phyloP scores from a whole-genome alignment of 1,284 basidiomycete species.

The Ceratobasidium sp. region DNA sequence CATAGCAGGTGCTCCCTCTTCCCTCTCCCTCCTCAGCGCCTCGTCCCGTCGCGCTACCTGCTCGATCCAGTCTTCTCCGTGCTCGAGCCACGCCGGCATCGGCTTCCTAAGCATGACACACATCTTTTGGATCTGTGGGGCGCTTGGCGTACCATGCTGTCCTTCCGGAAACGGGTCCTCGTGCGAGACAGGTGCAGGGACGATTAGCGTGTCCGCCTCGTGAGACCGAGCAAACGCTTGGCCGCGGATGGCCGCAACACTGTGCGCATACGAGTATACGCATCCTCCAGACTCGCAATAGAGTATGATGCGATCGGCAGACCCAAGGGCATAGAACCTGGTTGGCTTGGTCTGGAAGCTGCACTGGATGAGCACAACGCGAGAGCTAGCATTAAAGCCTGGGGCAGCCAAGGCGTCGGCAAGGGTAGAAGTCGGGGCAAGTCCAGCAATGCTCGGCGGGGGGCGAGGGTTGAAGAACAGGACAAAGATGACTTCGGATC shows the following conservation, averaged over 20 bases:
- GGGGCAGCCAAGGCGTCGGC: constrained; percentile 19
- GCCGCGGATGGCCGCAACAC: constrained; percentile 15
- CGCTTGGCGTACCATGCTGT: constrained; percentile 28
- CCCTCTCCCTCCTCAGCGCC: background rate
- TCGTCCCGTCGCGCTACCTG: constrained; percentile 3
- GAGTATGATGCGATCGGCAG: constrained; percentile 36
- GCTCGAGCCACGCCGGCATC: constrained; percentile 36
- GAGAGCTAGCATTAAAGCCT: constrained; percentile 18
- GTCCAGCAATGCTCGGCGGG: constrained; percentile 9
- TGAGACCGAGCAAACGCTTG: constrained; percentile 30
- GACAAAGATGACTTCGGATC: constrained; percentile 35
- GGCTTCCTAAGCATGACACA: constrained; percentile 21
- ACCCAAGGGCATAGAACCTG: constrained; percentile 41
- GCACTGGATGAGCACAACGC: constrained; percentile 34
- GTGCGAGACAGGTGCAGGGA: constrained; percentile 28
- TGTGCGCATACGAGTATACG: constrained; percentile 34
- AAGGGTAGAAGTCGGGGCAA: constrained; percentile 2
- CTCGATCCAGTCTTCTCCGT: constrained; percentile 37
- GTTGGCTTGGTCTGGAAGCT: constrained; percentile 36
- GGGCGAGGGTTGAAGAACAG: constrained; percentile 41
- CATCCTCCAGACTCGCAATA: constrained; percentile 41
- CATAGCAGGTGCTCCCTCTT: background rate
- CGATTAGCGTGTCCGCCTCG: constrained; percentile 10
- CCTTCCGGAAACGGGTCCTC: constrained; percentile 35
- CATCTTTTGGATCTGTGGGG: constrained; percentile 37